Conservation (phyloP, 2,329 filamentous ascomycete species). For the Penicillium italicum region DNA sequence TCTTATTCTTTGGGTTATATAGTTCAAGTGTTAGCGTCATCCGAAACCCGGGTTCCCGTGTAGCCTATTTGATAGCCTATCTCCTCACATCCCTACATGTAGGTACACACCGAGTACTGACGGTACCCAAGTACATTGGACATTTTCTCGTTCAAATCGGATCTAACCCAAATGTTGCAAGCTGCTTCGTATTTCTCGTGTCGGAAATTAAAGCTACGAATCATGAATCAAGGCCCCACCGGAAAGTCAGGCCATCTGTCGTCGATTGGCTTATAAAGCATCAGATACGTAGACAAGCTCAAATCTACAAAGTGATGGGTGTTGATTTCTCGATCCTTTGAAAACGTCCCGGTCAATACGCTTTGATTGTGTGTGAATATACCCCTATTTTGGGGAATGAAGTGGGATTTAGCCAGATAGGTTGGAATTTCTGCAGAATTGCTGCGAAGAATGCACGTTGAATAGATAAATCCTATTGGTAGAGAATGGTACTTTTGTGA, state of each 20-base stretch:
- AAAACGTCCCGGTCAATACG: not conserved
- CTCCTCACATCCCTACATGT: too few species aligned
- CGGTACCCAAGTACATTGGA: not conserved
- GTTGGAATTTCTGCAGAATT: not conserved
- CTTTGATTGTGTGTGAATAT: not conserved
- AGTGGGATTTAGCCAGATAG: not conserved
- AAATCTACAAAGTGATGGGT: not conserved
- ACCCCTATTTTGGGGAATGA: not conserved
- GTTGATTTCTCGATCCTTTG: too few species aligned
- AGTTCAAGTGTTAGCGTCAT: not conserved
- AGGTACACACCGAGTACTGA: not conserved
- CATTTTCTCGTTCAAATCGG: not conserved
- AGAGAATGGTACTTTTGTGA: not conserved
- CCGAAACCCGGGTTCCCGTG: not conserved
- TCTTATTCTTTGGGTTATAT: not conserved
- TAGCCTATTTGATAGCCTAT: slow-evolving; percentile 5
- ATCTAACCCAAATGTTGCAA: too few species aligned
- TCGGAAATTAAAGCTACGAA: not conserved
- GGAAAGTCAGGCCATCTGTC: not conserved
- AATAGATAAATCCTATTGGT: not conserved
- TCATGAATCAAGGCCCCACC: not conserved
- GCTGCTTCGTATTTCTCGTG: not conserved
- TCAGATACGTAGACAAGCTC: not conserved
- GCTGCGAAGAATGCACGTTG: not conserved
- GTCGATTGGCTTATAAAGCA: not conserved